A percentile compares a stretch with the other conserved stretches of the same genome.
Evolutionary conservation across 164 flowering plant genomes (phyloP).

Genomic region (Chimonanthus praecox): DNA sequence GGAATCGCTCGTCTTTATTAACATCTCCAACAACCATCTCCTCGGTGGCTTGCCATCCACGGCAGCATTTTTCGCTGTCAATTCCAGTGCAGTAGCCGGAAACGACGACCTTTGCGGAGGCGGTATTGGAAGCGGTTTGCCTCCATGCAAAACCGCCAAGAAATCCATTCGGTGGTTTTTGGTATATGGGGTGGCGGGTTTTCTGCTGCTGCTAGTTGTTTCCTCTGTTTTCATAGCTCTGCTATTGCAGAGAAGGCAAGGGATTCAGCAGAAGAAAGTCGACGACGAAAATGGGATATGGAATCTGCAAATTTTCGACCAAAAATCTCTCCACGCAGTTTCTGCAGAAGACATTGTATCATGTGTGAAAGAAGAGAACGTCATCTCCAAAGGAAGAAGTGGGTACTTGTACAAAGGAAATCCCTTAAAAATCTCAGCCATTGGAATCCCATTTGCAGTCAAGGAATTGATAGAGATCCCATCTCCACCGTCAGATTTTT

Average conservation of each 20-base stretch:
- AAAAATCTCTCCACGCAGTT: conserved; percentile 27
- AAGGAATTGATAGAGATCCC: conserved; percentile 28
- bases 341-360: conserved; percentile 42
- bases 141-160: conserved; percentile 41
- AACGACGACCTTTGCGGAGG: conserved; percentile 61
- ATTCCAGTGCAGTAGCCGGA: conserved; percentile 53
- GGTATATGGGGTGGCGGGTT: conserved; percentile 22
- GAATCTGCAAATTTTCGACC: conserved; percentile 49
- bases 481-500: conserved; percentile 23
- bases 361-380: conserved; percentile 31
- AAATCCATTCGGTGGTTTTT: conserved; percentile 37
- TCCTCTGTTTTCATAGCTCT: conserved; percentile 12
- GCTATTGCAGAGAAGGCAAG: conserved; percentile 20
- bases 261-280: conserved; percentile 23
- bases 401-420: conserved; percentile 37
- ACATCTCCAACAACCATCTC: conserved; percentile 64
- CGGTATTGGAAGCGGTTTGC: conserved; percentile 37
- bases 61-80: conserved; percentile 65
- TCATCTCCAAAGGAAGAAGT: conserved; percentile 27
- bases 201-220: conserved; percentile 12
- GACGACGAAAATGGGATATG: conserved; percentile 50
- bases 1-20: conserved; percentile 59
- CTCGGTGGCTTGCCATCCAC: conserved; percentile 59
- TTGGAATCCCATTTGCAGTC: conserved; percentile 30
- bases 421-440: conserved; percentile 5